Base-by-base conservation (phyloP, 2,329 filamentous ascomycete species). In the Monosporascus sp. region DNA sequence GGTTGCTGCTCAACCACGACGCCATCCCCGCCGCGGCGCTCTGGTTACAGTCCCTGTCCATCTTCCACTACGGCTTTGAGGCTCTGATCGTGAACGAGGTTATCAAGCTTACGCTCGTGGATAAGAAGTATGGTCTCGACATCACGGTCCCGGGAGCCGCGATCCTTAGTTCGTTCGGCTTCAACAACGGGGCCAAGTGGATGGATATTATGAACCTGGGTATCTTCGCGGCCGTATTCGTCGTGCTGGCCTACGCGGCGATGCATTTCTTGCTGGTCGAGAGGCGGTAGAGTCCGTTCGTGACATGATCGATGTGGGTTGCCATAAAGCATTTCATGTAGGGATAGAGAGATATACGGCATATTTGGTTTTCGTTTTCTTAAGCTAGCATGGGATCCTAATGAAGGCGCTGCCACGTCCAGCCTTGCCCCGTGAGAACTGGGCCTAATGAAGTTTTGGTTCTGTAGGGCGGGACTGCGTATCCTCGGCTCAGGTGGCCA, bases 41-140 rank as follows among this genome's bases (percentile, higher is more conserved):
- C 57, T 99, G 94, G 94, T 73, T 99, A 49, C 94, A 99, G 76
- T 84, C 82, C 73, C 75, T 99, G 8, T 97, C 92, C 2, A 99
- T 99, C 57, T 99, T 99, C 80, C 94, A 99, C 69, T 99, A 96
- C 67, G 93, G 88, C 5, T 97, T 97, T 63, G 94, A 99, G 76
- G 89, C 90, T 2, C 81, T 99, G 15, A 96, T 97, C 57, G 94
- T 99, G 62, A 99, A 97, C 66, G 94, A 99, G 74, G 95, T 97
- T 47, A 85, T 90, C 25, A 90, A 90, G 63, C 77, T 99, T 44
- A 93, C 89, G 0, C 81, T 99, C 25, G 83, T 95, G 42, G 94
- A 99, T 69, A 87, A 94, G 70, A 95, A 97, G 72, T 97, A 96
- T 59, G 94, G 94, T 6, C 82, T 99, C 5, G 91, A 97, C 65